Percentiles rank a stretch among this genome's conserved stretches.
Evolutionary conservation across 129 eudicot species (phyloP).

Genomic region (Arctium minus): DNA sequence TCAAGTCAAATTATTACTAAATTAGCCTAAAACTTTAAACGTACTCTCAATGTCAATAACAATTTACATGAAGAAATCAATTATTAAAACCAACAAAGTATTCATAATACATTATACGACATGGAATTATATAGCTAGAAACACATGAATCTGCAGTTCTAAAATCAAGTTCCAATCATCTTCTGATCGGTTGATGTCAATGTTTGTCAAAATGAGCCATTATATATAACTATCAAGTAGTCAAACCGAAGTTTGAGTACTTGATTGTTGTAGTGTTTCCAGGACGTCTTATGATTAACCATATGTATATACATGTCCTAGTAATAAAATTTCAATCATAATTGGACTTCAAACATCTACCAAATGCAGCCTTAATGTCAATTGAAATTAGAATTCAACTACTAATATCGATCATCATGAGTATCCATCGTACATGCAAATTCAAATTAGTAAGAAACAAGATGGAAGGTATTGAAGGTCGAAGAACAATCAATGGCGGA

Average conservation of each 20-base stretch:
- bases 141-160: neutral
- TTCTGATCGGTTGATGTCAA: neutral
- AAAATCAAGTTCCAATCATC: neutral
- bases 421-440: neutral
- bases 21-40: neutral
- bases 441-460: neutral
- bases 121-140: neutral
- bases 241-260: neutral
- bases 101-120: neutral
- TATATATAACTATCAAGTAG: neutral
- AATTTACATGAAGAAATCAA: neutral
- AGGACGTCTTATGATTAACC: neutral
- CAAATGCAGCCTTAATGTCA: neutral
- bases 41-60: neutral
- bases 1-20: neutral
- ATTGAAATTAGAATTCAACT: neutral
- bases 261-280: neutral
- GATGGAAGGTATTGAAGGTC: neutral
- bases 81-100: neutral
- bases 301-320: neutral
- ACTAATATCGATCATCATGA: neutral
- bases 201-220: neutral
- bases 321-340: neutral
- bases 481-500: conserved; percentile 32
- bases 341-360: conserved; percentile 3